phyloP scores from a whole-genome alignment of 2,329 filamentous ascomycete species.

The Colletotrichum lupini region DNA sequence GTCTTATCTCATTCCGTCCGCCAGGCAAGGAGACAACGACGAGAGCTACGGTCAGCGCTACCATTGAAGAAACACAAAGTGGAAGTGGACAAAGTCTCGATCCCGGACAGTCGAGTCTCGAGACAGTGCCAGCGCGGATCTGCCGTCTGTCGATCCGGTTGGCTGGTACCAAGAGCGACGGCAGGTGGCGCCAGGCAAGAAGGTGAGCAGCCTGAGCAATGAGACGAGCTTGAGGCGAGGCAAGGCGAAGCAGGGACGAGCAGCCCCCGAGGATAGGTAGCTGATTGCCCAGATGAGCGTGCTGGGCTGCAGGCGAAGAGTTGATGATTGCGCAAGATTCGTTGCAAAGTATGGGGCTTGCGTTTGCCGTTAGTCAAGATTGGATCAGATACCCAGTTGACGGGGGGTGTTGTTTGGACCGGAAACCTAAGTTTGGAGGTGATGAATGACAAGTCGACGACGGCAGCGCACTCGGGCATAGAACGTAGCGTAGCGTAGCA shows the following conservation, averaged over 20 bases:
- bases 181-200: constrained; percentile 27
- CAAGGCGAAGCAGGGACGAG: background rate
- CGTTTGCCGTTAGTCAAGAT: constrained; percentile 34
- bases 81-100: constrained; percentile 28
- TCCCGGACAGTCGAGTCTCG: background rate
- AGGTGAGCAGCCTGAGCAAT: constrained; percentile 6
- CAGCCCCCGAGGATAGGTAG: background rate
- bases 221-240: constrained; percentile 9
- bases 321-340: constrained; percentile 23
- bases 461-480: background rate
- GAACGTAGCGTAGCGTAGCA: background rate
- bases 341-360: constrained; percentile 32
- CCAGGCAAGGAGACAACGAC: background rate
- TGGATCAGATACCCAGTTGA: constrained; percentile 25
- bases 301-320: constrained; percentile 22
- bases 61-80: constrained; percentile 28
- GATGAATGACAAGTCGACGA: background rate
- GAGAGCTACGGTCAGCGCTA: constrained; percentile 22
- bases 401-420: constrained; percentile 21
- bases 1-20: constrained; percentile 13
- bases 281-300: background rate
- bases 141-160: constrained; percentile 27
- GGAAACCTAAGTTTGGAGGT: constrained; percentile 12
- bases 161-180: background rate
- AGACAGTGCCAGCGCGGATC: background rate